phyloP scores from a whole-genome alignment of 1,284 basidiomycete species.

The Mycosarcoma maydis region DNA sequence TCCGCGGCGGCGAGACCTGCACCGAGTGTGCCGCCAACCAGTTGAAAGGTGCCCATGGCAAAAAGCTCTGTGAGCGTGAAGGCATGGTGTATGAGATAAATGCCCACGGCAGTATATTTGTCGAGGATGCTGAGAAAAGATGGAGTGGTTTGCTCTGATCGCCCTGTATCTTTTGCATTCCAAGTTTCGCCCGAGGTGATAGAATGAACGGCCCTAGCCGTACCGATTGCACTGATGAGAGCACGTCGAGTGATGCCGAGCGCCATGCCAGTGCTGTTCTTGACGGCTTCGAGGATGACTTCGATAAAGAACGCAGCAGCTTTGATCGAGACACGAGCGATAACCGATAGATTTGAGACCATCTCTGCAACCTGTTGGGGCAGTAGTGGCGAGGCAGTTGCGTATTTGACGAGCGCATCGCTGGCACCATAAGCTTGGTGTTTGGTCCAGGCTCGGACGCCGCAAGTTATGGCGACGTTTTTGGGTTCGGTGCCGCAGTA shows the following conservation, averaged over 20 bases:
- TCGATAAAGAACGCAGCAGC: constrained; percentile 62
- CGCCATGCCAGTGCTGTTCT: constrained; percentile 47
- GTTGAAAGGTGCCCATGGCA: constrained; percentile 70
- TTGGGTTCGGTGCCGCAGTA: constrained; percentile 30
- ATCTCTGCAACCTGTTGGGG: constrained; percentile 56
- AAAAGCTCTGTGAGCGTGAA: constrained; percentile 71
- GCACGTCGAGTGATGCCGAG: constrained; percentile 56
- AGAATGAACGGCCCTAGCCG: constrained; percentile 50
- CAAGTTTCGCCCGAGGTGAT: constrained; percentile 37
- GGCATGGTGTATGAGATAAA: constrained; percentile 70
- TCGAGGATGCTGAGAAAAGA: constrained; percentile 69
- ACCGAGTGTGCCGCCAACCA: constrained; percentile 56
- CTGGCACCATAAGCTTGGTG: constrained; percentile 45
- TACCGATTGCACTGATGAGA: constrained; percentile 54
- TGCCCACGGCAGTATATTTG: constrained; percentile 71
- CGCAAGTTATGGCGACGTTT: constrained; percentile 31
- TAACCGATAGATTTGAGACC: constrained; percentile 49
- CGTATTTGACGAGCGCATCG: constrained; percentile 51
- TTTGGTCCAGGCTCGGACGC: constrained; percentile 44
- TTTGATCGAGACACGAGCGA: constrained; percentile 57
- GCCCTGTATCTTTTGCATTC: constrained; percentile 45
- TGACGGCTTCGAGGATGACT: constrained; percentile 53
- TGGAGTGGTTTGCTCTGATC: constrained; percentile 29
- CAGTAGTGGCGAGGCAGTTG: constrained; percentile 48
- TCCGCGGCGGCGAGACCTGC: constrained; percentile 67